Conservation (phyloP, 2,329 filamentous ascomycete genomes). For the Penicillium sp. region DNA sequence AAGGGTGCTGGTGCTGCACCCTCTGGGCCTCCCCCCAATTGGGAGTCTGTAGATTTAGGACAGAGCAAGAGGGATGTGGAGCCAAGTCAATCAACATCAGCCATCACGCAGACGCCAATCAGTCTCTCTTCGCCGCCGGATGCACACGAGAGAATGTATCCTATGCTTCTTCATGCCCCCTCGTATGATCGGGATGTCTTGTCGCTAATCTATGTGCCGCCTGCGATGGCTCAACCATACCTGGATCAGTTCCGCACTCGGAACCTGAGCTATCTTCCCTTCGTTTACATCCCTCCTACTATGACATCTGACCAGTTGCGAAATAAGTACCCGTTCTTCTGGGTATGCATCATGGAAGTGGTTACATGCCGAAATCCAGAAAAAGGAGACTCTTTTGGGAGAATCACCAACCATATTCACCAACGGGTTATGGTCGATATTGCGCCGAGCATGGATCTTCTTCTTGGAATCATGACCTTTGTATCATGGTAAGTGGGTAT, state of each 20-base stretch:
- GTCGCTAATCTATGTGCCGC: slow-evolving; percentile 14
- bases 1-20: slow-evolving; percentile 17
- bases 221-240: slow-evolving; percentile 18
- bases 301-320: slow-evolving; percentile 29
- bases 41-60: slow-evolving; percentile 9
- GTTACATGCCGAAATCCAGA: slow-evolving; percentile 15
- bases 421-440: slow-evolving; percentile 22
- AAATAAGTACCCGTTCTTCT: slow-evolving; percentile 37
- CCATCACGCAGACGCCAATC: neutral
- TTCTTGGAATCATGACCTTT: slow-evolving; percentile 23
- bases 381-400: slow-evolving; percentile 15
- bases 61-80: neutral
- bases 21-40: slow-evolving; percentile 14
- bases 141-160: neutral
- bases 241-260: slow-evolving; percentile 20
- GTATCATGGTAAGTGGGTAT: slow-evolving; percentile 18
- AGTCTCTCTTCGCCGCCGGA: slow-evolving; percentile 7
- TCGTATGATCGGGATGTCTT: slow-evolving; percentile 9
- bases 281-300: slow-evolving; percentile 21
- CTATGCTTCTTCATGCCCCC: neutral
- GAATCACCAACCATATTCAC: slow-evolving; percentile 21
- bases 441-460: slow-evolving; percentile 20
- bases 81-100: slow-evolving; percentile 1
- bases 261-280: slow-evolving; percentile 31
- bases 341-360: slow-evolving; percentile 40